A percentile compares a stretch with the other conserved stretches of the same genome.
These are phyloP conservation scores for Colletotrichum paranaense DNA, from an alignment of 2,329 filamentous ascomycete genomes.

Conservation along the genomic window DNA sequence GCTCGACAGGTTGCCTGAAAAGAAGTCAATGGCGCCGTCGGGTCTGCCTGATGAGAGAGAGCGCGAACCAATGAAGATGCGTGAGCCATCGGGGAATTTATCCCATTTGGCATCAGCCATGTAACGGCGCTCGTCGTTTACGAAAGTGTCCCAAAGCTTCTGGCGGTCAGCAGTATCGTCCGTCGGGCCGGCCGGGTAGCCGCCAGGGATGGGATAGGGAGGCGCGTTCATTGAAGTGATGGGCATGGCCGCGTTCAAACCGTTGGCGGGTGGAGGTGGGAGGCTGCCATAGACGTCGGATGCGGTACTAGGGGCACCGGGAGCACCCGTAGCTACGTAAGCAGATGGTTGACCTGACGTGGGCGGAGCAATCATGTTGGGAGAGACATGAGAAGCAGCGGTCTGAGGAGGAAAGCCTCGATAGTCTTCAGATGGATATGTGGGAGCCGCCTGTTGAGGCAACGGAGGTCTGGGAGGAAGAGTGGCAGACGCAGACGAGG, in stretches of 20 bases:
- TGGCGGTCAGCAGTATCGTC: conserved; percentile 62
- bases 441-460: conserved; percentile 50
- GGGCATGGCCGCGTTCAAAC: conserved; percentile 43
- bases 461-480: conserved; percentile 60
- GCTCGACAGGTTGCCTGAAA: conserved; percentile 85
- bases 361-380: conserved; percentile 41
- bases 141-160: conserved; percentile 77
- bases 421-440: conserved; percentile 44
- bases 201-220: conserved; percentile 45
- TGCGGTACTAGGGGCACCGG: conserved; percentile 41
- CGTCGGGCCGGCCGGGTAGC: conserved; percentile 43
- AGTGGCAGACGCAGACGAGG: conserved; percentile 51
- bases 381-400: conserved; percentile 43
- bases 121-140: conserved; percentile 78
- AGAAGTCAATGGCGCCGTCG: conserved; percentile 25
- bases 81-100: conserved; percentile 79
- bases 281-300: conserved; percentile 46
- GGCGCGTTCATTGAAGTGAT: conserved; percentile 45
- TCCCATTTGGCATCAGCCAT: conserved; percentile 86
- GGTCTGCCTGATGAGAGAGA: conserved; percentile 41
- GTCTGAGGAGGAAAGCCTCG: conserved; percentile 49
- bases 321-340: conserved; percentile 46
- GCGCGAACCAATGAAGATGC: conserved; percentile 81
- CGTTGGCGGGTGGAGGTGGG: conserved; percentile 43
- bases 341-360: conserved; percentile 47